These are phyloP conservation scores for Leccinum barrowsii DNA, from an alignment of 768 basidiomycete genomes.

Conservation along the genomic window DNA sequence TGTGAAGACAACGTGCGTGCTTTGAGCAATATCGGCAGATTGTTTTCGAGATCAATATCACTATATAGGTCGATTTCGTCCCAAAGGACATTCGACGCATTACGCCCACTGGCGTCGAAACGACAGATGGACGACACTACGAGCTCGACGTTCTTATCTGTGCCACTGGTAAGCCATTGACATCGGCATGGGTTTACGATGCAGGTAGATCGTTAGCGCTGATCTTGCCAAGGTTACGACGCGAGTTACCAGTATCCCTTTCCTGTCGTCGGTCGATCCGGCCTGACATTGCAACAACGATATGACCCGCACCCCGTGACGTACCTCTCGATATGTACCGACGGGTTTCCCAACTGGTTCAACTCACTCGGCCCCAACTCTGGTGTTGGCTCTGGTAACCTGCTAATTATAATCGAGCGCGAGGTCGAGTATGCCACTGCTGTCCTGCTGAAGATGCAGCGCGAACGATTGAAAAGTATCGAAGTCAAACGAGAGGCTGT, in stretches of 20 bases:
- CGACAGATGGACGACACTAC: conserved; percentile 48
- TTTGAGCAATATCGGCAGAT: background rate
- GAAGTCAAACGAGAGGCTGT: conserved; percentile 60
- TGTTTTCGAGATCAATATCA: background rate
- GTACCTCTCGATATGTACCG: conserved; percentile 56
- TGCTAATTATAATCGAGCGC: conserved; percentile 51
- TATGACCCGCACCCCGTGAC: conserved; percentile 53
- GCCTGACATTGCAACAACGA: conserved; percentile 48
- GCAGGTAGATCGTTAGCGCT: background rate
- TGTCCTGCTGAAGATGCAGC: conserved; percentile 47
- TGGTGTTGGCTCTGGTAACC: conserved; percentile 49
- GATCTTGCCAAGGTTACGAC: conserved; percentile 35
- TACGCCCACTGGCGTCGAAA: conserved; percentile 55
- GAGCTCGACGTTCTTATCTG: conserved; percentile 60
- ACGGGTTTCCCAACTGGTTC: conserved; percentile 73
- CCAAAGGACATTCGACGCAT: conserved; percentile 46
- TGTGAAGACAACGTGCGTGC: conserved; percentile 50
- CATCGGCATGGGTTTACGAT: background rate
- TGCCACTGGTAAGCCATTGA: conserved; percentile 44
- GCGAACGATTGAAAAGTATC: conserved; percentile 60
- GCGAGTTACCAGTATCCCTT: conserved; percentile 46
- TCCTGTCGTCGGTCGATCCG: conserved; percentile 53
- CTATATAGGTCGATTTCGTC: conserved; percentile 41
- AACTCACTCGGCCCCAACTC: conserved; percentile 55
- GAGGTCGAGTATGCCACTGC: conserved; percentile 52